Conservation (phyloP, 441 rosid species). For the Capsella rubella region DNA sequence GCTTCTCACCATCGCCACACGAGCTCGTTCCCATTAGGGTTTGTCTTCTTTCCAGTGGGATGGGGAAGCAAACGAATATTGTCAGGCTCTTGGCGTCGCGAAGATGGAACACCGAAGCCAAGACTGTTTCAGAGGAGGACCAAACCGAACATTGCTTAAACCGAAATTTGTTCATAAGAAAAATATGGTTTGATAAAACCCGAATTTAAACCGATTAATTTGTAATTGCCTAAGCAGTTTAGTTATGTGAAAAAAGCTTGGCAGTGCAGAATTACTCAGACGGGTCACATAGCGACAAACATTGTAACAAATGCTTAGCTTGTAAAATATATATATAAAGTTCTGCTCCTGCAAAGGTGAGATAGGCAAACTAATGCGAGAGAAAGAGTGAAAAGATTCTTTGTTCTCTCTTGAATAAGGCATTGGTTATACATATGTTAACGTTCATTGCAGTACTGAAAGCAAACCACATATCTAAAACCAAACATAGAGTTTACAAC, state of each 20-base stretch:
- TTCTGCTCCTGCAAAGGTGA: too few relatives aligned
- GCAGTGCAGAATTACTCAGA: too few relatives aligned
- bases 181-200: background rate
- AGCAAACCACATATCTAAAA: constrained; percentile 15
- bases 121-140: background rate
- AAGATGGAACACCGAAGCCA: background rate
- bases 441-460: constrained; percentile 9
- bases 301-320: background rate
- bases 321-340: too few relatives aligned
- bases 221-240: background rate
- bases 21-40: constrained; percentile 38
- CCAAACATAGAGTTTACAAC: constrained; percentile 26
- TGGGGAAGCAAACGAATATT: background rate
- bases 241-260: background rate
- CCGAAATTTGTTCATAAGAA: background rate
- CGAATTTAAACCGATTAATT: background rate
- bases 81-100: constrained; percentile 1
- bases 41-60: background rate
- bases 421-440: background rate
- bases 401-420: constrained; percentile 3
- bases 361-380: background rate
- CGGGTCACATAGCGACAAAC: background rate
- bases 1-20: constrained; percentile 37
- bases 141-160: constrained; percentile 23
- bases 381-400: background rate